phyloP scores from a whole-genome alignment of 257 asterid species.

The Agastache rugosa region DNA sequence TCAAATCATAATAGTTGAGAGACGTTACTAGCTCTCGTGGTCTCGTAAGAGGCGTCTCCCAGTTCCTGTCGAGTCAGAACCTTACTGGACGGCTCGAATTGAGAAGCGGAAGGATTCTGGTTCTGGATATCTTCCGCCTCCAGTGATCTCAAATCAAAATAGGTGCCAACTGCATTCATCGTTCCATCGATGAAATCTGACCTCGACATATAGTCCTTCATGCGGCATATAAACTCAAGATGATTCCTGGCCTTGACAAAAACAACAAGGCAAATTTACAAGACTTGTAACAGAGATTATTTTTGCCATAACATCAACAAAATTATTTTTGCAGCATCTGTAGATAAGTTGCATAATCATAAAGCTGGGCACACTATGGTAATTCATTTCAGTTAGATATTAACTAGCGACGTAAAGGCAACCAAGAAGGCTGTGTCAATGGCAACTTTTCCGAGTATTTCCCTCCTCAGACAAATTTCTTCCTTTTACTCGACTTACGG shows the following conservation, averaged over 20 bases:
- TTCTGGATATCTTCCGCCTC: slow-evolving; percentile 43
- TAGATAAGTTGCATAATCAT: not conserved
- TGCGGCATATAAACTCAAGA: slow-evolving; percentile 76
- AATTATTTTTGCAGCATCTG: not conserved
- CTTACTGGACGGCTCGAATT: slow-evolving; percentile 64
- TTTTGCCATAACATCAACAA: not conserved
- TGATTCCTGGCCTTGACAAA: slow-evolving; percentile 69
- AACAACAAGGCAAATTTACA: slow-evolving; percentile 19
- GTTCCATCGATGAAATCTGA: slow-evolving; percentile 60
- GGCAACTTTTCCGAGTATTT: not conserved
- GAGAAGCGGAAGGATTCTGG: slow-evolving; percentile 33
- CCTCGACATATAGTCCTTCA: slow-evolving; percentile 76
- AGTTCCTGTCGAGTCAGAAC: slow-evolving; percentile 56
- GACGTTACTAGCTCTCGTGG: slow-evolving; percentile 28
- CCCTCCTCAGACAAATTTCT: too few relatives aligned
- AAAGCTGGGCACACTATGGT: not conserved
- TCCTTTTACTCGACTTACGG: too few relatives aligned
- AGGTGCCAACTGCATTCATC: slow-evolving; percentile 54
- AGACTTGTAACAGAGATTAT: not conserved
- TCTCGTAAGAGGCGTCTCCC: slow-evolving; percentile 44
- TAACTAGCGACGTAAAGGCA: not conserved
- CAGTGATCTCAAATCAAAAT: slow-evolving; percentile 46
- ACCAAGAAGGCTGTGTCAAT: not conserved
- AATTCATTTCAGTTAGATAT: not conserved
- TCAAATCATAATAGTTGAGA: slow-evolving; percentile 30